Evolutionary conservation across 1,284 basidiomycete species (phyloP), one percentile per base, ranked within the genome.

Genomic region (Fomitopsis betulina): DNA sequence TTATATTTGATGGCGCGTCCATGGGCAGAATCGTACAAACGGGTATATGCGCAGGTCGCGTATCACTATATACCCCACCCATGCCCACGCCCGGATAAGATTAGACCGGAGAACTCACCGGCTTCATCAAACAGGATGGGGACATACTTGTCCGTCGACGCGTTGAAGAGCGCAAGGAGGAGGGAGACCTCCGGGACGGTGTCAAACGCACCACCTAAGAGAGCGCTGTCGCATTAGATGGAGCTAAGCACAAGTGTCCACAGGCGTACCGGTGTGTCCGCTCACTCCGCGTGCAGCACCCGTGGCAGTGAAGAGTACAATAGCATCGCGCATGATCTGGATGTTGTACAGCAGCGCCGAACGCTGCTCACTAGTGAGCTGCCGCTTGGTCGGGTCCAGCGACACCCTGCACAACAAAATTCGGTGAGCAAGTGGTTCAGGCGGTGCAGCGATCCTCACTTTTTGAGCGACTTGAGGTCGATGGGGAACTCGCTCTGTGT

Each of bases 131-230:
- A 91, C 35, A 91, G 73, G 60, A 87, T 78, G 2, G 86, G 85
- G 32, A 83, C 73, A 64, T 81, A 89, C 58, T 77, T 84, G 35
- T 87, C 78, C 13, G 12, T 35, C 17, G 84, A 84, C 54, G 79
- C 70, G 61, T 86, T 80, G 69, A 93, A 88, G 60, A 93, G 76
- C 43, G 84, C 79, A 42, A 91, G 80, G 51, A 92, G 75, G 60
- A 93, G 83, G 70, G 83, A 85, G 39, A 92, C 86, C 73, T 93
- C 91, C 0, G 89, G 90, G 10, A 91, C 87, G 33, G 91, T 93
- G 71, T 94, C 91, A 68, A 84, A 94, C 4, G 92, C 89, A 67
- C 91, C 91, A 65, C 89, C 89, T 85, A 61, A 13, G 30, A 47
- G 19, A 13, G 45, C 10, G 15, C n/a, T 52, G 33, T 37, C 43